A percentile compares a stretch with the other conserved stretches of the same genome.
phyloP scores from a whole-genome alignment of 176 grass and related monocot genomes.

The Panicum miliaceum region DNA sequence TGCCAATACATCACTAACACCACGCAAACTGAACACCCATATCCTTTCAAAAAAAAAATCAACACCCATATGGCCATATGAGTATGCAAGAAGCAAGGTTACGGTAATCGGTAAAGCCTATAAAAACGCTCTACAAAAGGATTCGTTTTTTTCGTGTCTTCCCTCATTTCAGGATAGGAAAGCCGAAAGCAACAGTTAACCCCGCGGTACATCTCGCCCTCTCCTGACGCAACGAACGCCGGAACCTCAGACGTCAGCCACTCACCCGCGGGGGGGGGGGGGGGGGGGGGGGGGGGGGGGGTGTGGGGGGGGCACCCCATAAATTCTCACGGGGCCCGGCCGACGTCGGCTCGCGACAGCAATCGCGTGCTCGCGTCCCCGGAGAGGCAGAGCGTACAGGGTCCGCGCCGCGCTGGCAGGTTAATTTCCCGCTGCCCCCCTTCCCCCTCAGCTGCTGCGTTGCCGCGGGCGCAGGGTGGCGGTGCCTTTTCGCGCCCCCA shows the following conservation, averaged over 20 bases:
- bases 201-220: not conserved
- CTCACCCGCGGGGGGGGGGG: too few species aligned
- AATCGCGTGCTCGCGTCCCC: not conserved
- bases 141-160: too few species aligned
- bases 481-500: not conserved
- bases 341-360: slow-evolving; percentile 8
- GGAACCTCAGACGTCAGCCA: not conserved
- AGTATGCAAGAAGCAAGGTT: not conserved
- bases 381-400: not conserved
- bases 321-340: not conserved
- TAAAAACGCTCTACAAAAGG: too few species aligned
- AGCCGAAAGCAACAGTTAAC: slow-evolving; percentile 39
- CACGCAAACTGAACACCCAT: too few species aligned
- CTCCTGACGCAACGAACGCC: not conserved
- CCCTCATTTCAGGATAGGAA: not conserved
- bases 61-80: not conserved
- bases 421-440: not conserved
- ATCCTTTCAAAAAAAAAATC: not conserved
- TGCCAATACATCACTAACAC: not conserved
- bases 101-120: not conserved
- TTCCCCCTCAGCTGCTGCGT: not conserved
- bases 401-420: slow-evolving; percentile 1
- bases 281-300: too few species aligned
- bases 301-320: not conserved
- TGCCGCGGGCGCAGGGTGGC: slow-evolving; percentile 46